Evolutionary conservation across 2,329 filamentous ascomycete genomes (phyloP), one percentile per base, ranked within the genome.

Genomic region (Trichoderma pleuroti): DNA sequence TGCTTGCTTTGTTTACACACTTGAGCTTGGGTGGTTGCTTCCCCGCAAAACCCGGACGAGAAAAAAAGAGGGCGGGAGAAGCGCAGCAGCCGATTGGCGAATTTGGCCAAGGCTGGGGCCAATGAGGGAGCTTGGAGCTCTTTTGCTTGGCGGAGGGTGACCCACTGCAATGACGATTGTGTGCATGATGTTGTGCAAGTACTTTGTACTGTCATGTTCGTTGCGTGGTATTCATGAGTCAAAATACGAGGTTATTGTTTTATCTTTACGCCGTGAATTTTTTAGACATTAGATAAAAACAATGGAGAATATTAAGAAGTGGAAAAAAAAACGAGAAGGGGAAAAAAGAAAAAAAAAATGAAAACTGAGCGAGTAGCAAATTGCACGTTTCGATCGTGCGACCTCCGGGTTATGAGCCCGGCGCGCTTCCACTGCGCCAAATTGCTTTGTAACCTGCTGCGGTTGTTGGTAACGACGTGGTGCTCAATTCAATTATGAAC

Each of bases 401-500:
- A 66, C 63, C 63, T 66, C 63, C 63, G 63, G 63, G 63, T 66
- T 66, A 66, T 66, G 63, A 66, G 63, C 63, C 63, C 63, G 63
- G 63, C 63, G 63, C 63, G 63, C 63, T 66, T 66, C 63, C 63
- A 66, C 63, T 66, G 63, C 63, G 63, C 63, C 63, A 66, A 66
- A 66, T 66, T 66, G 63, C 63, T 66, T 66, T 56, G 11, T 10
- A 49, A 59, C 18, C 30, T 21, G 28, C 56, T 32, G 56, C 56
- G 52, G 46, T 57, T 56, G 63, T 36, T 66, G 24, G 21, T 24
- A 4, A 4, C 4, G 24, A 42, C 1, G 1, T 3, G 4, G 24
- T 12, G 4, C 12, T 57, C 21, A 57, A 66, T 7, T 2, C 6
- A 4, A 6, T 26, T 28, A 66, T 28, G 32, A 66, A 66, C 12